Conservation (phyloP, 169 alveolate genomes). For the Plasmodium billcollinsi region DNA sequence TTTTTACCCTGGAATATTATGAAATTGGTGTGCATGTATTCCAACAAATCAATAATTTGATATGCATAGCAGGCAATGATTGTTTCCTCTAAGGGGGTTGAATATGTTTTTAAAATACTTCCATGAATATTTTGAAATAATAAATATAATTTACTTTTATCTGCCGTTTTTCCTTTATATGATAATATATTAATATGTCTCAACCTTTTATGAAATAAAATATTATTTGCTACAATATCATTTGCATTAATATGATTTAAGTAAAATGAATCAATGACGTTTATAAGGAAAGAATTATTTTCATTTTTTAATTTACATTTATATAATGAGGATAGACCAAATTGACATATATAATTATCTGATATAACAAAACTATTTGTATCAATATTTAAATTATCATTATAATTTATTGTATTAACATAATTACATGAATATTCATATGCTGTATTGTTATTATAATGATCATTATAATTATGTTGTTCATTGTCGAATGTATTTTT, state of each 20-base stretch:
- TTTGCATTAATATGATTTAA: slow-evolving; percentile 55
- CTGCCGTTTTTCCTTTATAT: slow-evolving; percentile 73
- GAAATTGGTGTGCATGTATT: slow-evolving; percentile 67
- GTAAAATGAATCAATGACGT: slow-evolving; percentile 38
- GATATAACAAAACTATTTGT: slow-evolving; percentile 52
- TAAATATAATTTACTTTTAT: slow-evolving; percentile 39
- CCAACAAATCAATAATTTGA: slow-evolving; percentile 58
- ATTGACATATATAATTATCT: slow-evolving; percentile 38
- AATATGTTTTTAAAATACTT: slow-evolving; percentile 30
- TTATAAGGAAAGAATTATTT: slow-evolving; percentile 39
- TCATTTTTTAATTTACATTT: slow-evolving; percentile 51
- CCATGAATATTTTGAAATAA: slow-evolving; percentile 62
- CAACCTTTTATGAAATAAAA: slow-evolving; percentile 58
- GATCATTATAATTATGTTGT: background rate
- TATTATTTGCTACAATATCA: slow-evolving; percentile 65
- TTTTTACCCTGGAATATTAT: slow-evolving; percentile 64
- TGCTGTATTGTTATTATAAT: background rate
- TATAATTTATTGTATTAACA: slow-evolving; percentile 60
- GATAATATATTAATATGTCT: slow-evolving; percentile 64
- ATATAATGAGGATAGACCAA: slow-evolving; percentile 45
- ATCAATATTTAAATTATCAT: slow-evolving; percentile 50
- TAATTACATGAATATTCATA: background rate
- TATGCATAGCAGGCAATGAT: slow-evolving; percentile 67
- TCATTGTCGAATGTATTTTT: background rate
- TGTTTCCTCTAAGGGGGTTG: slow-evolving; percentile 60